A percentile compares a stretch with the other conserved stretches of the same genome.
phyloP scores from a whole-genome alignment of 768 basidiomycete genomes.

The Auricularia sp. region DNA sequence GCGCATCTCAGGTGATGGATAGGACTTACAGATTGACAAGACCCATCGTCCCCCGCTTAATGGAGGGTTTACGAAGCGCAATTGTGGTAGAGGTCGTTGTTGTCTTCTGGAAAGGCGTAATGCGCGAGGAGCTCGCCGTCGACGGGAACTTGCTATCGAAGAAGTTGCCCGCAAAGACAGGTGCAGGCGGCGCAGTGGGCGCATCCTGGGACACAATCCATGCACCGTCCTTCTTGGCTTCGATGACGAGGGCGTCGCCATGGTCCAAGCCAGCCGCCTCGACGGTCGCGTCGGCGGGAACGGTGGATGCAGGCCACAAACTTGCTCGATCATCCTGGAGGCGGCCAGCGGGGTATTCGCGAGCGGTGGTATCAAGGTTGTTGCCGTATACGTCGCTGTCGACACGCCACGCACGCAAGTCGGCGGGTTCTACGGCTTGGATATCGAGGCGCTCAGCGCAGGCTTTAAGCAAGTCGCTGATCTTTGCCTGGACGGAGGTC shows the following conservation, averaged over 20 bases:
- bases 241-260: slow-evolving; percentile 69
- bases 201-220: slow-evolving; percentile 40
- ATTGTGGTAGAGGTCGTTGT: slow-evolving; percentile 6
- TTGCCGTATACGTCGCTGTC: slow-evolving; percentile 6
- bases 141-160: background rate
- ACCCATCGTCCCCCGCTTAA: slow-evolving; percentile 65
- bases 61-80: slow-evolving; percentile 12
- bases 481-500: slow-evolving; percentile 43
- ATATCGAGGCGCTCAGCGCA: background rate
- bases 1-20: background rate
- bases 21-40: slow-evolving; percentile 72
- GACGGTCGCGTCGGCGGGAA: slow-evolving; percentile 34
- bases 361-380: slow-evolving; percentile 22
- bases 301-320: slow-evolving; percentile 24
- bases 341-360: slow-evolving; percentile 11
- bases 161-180: slow-evolving; percentile 5
- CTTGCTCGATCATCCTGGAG: slow-evolving; percentile 3
- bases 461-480: slow-evolving; percentile 29
- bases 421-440: slow-evolving; percentile 13
- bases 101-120: background rate
- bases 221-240: slow-evolving; percentile 47
- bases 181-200: background rate
- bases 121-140: background rate
- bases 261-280: slow-evolving; percentile 30
- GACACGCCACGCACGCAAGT: slow-evolving; percentile 11